Percentiles rank a stretch among this genome's conserved stretches.
These are phyloP conservation scores for Trichoderma erinaceum DNA, from an alignment of 495 filamentous ascomycete species.

Conservation along the genomic window DNA sequence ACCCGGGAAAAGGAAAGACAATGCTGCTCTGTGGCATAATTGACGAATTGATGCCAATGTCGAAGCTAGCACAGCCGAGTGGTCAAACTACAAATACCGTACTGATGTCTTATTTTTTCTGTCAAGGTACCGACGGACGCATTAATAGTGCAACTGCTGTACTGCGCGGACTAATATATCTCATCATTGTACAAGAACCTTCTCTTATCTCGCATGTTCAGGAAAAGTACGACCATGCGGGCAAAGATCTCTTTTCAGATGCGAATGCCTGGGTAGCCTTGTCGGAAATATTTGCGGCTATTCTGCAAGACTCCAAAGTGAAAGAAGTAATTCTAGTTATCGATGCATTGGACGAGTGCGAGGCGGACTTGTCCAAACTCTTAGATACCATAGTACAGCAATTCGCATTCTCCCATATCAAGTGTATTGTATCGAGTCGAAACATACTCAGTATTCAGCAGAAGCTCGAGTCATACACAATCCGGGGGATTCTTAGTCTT, in stretches of 20 bases:
- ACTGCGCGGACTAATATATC: slow-evolving; percentile 37
- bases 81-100: background rate
- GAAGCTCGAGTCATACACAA: slow-evolving; percentile 17
- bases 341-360: slow-evolving; percentile 45
- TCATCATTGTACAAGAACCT: slow-evolving; percentile 29
- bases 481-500: slow-evolving; percentile 11
- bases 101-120: slow-evolving; percentile 40
- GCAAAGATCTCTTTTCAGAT: slow-evolving; percentile 28
- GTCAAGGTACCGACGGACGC: slow-evolving; percentile 28
- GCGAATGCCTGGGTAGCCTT: slow-evolving; percentile 28
- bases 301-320: slow-evolving; percentile 27
- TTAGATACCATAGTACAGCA: slow-evolving; percentile 24
- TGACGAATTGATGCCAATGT: slow-evolving; percentile 24
- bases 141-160: slow-evolving; percentile 37
- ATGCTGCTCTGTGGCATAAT: slow-evolving; percentile 44
- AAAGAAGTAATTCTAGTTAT: slow-evolving; percentile 27
- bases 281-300: slow-evolving; percentile 26
- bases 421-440: slow-evolving; percentile 5
- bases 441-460: background rate
- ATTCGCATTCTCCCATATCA: background rate
- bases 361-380: slow-evolving; percentile 20
- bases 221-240: slow-evolving; percentile 24
- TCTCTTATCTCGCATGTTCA: slow-evolving; percentile 29
- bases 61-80: background rate
- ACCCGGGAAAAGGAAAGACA: slow-evolving; percentile 44